A percentile compares a stretch with the other conserved stretches of the same genome.
phyloP scores from a whole-genome alignment of 495 filamentous ascomycete species.

The Trichocladium uniseriatum region DNA sequence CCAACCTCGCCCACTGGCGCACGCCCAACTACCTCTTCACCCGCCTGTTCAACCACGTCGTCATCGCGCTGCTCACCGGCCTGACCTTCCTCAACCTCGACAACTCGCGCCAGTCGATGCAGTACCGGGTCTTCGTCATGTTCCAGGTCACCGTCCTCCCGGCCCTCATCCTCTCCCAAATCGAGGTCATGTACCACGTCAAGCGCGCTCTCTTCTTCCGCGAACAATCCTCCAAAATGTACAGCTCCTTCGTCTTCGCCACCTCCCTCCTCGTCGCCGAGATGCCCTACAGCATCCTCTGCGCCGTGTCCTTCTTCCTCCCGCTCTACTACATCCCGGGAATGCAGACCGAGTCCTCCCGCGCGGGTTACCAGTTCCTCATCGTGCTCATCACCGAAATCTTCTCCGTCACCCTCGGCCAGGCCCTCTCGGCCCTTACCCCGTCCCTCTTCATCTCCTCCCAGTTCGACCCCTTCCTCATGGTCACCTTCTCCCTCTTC shows the following conservation, averaged over 20 bases:
- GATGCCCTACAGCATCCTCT: constrained; percentile 65
- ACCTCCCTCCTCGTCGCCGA: constrained; percentile 64
- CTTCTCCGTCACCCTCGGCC: constrained; percentile 65
- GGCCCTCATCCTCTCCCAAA: constrained; percentile 65
- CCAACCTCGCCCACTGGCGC: constrained; percentile 62
- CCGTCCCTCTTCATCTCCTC: constrained; percentile 62
- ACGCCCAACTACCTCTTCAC: constrained; percentile 71
- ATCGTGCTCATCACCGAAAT: constrained; percentile 70
- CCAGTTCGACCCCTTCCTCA: constrained; percentile 66
- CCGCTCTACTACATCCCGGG: constrained; percentile 68
- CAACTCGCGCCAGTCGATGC: constrained; percentile 55
- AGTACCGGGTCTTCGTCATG: constrained; percentile 74
- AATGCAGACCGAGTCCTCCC: constrained; percentile 42
- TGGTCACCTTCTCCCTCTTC: constrained; percentile 73
- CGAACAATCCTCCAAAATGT: constrained; percentile 69
- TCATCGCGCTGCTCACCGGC: constrained; percentile 64
- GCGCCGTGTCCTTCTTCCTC: constrained; percentile 64
- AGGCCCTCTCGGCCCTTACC: constrained; percentile 58
- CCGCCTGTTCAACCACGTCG: constrained; percentile 65
- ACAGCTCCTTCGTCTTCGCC: constrained; percentile 63
- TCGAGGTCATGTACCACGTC: constrained; percentile 68
- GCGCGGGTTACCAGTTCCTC: constrained; percentile 75
- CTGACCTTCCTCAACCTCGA: constrained; percentile 63
- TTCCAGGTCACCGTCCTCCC: constrained; percentile 74
- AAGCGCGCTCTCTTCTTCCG: constrained; percentile 70